Percentiles rank a stretch among this genome's conserved stretches.
These are phyloP conservation scores for Trypanosoma lewisi DNA, from an alignment of 208 protist species.

Conservation along the genomic window DNA sequence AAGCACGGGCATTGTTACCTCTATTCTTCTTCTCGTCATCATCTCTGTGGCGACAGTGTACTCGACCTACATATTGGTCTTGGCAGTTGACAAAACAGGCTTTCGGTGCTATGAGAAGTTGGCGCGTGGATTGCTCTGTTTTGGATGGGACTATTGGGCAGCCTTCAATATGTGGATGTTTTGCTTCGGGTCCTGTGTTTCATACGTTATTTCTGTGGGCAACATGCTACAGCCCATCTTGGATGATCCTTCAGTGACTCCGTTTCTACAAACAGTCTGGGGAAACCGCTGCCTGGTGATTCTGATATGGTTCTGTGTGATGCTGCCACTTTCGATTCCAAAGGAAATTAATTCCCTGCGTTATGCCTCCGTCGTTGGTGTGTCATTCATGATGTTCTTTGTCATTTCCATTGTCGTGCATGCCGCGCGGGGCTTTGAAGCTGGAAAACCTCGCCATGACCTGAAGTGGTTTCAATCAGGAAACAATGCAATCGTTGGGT, in stretches of 20 bases:
- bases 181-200: conserved; percentile 53
- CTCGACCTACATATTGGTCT: conserved; percentile 48
- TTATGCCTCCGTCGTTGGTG: conserved; percentile 51
- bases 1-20: conserved; percentile 50
- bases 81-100: conserved; percentile 41
- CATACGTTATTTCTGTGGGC: conserved; percentile 57
- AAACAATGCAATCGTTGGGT: conserved; percentile 46
- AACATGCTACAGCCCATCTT: conserved; percentile 37
- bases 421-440: conserved; percentile 20
- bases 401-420: conserved; percentile 63
- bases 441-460: conserved; percentile 29
- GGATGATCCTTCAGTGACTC: conserved; percentile 25
- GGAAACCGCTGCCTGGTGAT: conserved; percentile 54
- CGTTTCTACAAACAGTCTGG: conserved; percentile 31
- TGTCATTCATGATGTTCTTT: conserved; percentile 72
- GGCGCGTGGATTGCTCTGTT: conserved; percentile 38
- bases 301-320: conserved; percentile 58
- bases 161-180: conserved; percentile 54
- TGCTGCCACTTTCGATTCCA: conserved; percentile 73
- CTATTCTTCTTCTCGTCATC: conserved; percentile 24
- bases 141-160: conserved; percentile 36
- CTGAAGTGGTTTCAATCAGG: conserved; percentile 49
- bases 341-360: conserved; percentile 85
- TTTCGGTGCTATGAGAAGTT: conserved; percentile 50
- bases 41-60: conserved; percentile 47